Evolutionary conservation across 139 green algal species (phyloP), one percentile per base, ranked within the genome.

Genomic region (Haematococcus sp.): DNA sequence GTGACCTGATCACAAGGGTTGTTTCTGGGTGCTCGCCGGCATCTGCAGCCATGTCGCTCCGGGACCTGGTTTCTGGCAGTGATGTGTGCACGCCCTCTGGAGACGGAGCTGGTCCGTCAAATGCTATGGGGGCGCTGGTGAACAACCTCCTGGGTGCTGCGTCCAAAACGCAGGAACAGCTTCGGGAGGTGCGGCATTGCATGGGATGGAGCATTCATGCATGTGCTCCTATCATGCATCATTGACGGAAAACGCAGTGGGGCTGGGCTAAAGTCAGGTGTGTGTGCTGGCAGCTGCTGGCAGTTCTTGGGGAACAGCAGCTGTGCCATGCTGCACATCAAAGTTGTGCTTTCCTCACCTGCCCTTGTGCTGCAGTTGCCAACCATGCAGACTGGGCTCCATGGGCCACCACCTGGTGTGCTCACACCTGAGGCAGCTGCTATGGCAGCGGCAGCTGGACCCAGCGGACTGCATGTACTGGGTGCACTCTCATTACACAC

Each of bases 1-100:
- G 54, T 19, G 54, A n/a, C 54, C 7, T 13, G 23, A 28, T 61
- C 54, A 61, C n/a, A 27, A 61, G 54, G 22, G 23, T 51, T 67
- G 25, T 40, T 52, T 16, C 3, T 40, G n/a, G 25, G n/a, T 52
- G 22, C 25, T 54, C 7, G 40, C 19, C 5, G 7, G 17, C 34
- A 22, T 63, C 49, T 28, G 51, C 25, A 1, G 54, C 59, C 23
- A 90, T 90, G 85, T 76, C 84, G 25, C 59, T 82, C 1, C 75
- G 93, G 1, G 86, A 90, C 25, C 61, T 97, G 0, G 92, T 96
- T 0, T 93, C 93, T 0, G 91, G 89, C 44, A 85, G 73, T 32
- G 93, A 97, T 65, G 82, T 77, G 15, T 97, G 93, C 75, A 88
- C 79, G 1, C 78, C 84, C 0, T 74, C 70, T 9, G 40, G 40